phyloP scores from a whole-genome alignment of 2,329 filamentous ascomycete species.

The Nemania sp. region DNA sequence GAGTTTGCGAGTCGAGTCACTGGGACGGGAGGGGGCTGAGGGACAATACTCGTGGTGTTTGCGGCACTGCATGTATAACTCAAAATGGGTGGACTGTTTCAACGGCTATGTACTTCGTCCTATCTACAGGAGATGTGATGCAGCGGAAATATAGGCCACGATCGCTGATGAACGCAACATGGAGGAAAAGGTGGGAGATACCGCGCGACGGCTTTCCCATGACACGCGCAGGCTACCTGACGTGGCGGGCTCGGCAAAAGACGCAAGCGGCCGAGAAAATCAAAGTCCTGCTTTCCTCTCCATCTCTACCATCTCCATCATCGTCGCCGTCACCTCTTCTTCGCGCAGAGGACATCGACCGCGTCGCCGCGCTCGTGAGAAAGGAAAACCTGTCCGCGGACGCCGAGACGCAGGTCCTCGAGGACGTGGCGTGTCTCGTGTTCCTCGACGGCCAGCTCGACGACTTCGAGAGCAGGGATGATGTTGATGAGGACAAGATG shows the following conservation, averaged over 20 bases:
- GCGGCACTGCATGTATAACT: too few relatives aligned
- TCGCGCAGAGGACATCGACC: slow-evolving; percentile 55
- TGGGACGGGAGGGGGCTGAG: too few relatives aligned
- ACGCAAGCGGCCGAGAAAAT: slow-evolving; percentile 60
- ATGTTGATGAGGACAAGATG: slow-evolving; percentile 76
- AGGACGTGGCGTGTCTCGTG: slow-evolving; percentile 85
- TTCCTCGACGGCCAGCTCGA: slow-evolving; percentile 89
- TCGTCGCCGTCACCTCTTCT: slow-evolving; percentile 32
- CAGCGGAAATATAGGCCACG: neutral
- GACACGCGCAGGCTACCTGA: slow-evolving; percentile 75
- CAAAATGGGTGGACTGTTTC: too few relatives aligned
- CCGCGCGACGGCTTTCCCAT: slow-evolving; percentile 73
- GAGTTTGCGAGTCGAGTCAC: neutral
- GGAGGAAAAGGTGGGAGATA: slow-evolving; percentile 67
- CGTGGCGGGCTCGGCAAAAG: slow-evolving; percentile 77
- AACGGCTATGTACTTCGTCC: too few relatives aligned
- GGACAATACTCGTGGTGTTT: too few relatives aligned
- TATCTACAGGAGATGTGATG: too few relatives aligned
- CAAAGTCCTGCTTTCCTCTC: slow-evolving; percentile 56
- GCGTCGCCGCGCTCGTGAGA: slow-evolving; percentile 72
- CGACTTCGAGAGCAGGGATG: slow-evolving; percentile 68
- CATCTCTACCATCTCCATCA: slow-evolving; percentile 15
- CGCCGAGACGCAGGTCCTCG: slow-evolving; percentile 72
- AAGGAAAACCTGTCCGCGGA: slow-evolving; percentile 73
- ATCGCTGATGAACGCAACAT: slow-evolving; percentile 1